Conservation (phyloP, 148 eudicot species). For the Talinum fruticosum region DNA sequence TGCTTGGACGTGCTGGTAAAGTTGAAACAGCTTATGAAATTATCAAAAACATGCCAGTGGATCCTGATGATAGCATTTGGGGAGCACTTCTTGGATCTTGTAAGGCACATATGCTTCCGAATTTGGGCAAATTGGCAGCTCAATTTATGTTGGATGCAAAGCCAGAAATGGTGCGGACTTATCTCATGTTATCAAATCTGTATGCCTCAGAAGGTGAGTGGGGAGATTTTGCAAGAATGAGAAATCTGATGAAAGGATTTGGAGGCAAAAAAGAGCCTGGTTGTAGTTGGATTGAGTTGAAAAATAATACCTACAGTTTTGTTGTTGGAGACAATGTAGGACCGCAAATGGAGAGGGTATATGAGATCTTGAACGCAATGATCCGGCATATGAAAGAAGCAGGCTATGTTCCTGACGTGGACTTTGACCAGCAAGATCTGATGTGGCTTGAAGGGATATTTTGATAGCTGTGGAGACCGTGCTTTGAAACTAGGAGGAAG, state of each 20-base stretch:
- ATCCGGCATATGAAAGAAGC: slow-evolving; percentile 47
- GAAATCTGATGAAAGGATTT: slow-evolving; percentile 63
- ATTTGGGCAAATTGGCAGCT: slow-evolving; percentile 55
- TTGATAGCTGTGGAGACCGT: background rate
- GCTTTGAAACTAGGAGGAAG: background rate
- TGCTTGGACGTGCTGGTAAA: slow-evolving; percentile 86
- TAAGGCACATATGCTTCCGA: slow-evolving; percentile 63
- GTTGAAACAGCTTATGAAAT: slow-evolving; percentile 75
- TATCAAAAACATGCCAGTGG: slow-evolving; percentile 75
- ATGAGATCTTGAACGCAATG: slow-evolving; percentile 43
- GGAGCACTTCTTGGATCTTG: slow-evolving; percentile 88
- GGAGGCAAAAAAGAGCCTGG: slow-evolving; percentile 87
- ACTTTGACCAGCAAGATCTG: slow-evolving; percentile 31
- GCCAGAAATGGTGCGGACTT: slow-evolving; percentile 59
- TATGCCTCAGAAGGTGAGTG: slow-evolving; percentile 84
- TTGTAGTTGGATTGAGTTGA: slow-evolving; percentile 79
- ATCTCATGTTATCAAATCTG: slow-evolving; percentile 57
- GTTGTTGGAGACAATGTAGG: slow-evolving; percentile 72
- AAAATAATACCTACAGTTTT: slow-evolving; percentile 49
- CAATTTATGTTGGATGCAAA: slow-evolving; percentile 45
- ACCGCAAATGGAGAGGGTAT: slow-evolving; percentile 42
- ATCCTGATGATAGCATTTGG: slow-evolving; percentile 85
- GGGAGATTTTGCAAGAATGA: slow-evolving; percentile 64
- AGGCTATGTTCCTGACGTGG: slow-evolving; percentile 33
- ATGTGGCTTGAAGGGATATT: slow-evolving; percentile 11